Evolutionary conservation across 1,139 yeast species (phyloP), one percentile per base, ranked within the genome.

Genomic region (Taphrina flavorubra): DNA sequence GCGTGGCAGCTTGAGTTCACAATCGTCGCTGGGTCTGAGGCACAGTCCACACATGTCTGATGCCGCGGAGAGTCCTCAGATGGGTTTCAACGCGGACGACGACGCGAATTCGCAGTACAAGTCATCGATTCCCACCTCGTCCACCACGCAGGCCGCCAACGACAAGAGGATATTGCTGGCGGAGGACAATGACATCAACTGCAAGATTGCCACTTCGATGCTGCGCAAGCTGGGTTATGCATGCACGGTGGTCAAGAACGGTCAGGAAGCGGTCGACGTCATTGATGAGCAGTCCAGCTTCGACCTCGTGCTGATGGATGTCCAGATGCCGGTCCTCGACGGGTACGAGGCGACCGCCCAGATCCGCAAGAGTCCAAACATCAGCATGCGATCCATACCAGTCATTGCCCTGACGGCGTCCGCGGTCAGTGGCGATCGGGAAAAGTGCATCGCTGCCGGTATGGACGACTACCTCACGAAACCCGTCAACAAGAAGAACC

Each of bases 401-500:
- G 79, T 83, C 3, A 81, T 85, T 25, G 87, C 87, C 13, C 76
- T 84, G 72, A 84, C 87, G 0, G 87, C 87, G 4, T 84, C 84
- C 72, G 87, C 85, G 14, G 86, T 85, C 2, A 84, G 85, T 1
- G 87, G 85, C 70, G 87, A 85, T 72, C 77, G 85, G 58, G 79
- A 81, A 69, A 77, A 79, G 69, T 84, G 86, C 68, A 73, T 84
- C 16, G 77, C 80, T 20, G 81, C 83, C 69, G 87, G 87, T 20
- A 85, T 85, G 87, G 78, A 81, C n/a, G 85, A 83, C 71, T 85
- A 84, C 72, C 78, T 85, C 7, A 81, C 86, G 44, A 85, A 85
- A 73, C 88, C 88, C 14, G 74, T 72, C 57, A 72, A 71, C 57
- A 37, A 63, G 39, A 66, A 65, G 49, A 47, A 69, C 14, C 69